Percentiles rank a stretch among this genome's conserved stretches.
These are phyloP conservation scores for Sporothrix inflata DNA, from an alignment of 2,329 filamentous ascomycete genomes.

Conservation along the genomic window DNA sequence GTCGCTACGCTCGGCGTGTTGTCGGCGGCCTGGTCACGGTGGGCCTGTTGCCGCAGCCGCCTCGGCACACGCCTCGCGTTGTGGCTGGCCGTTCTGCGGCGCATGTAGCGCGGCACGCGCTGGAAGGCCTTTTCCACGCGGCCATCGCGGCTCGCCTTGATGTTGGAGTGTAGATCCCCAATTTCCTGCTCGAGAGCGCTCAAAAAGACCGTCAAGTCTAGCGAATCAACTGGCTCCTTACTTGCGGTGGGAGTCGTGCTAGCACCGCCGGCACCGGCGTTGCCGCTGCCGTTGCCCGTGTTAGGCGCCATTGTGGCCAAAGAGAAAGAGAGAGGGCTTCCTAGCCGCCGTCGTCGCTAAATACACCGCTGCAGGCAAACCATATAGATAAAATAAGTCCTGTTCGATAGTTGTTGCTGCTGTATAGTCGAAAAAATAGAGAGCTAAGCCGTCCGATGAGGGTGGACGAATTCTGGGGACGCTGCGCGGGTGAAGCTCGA, in stretches of 20 bases:
- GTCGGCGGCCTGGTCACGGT: conserved; percentile 78
- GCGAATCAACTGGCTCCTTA: conserved; percentile 64
- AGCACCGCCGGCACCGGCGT: neutral
- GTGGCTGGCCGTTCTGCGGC: conserved; percentile 88
- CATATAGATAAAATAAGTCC: neutral
- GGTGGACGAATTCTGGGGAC: neutral
- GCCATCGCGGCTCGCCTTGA: conserved; percentile 65
- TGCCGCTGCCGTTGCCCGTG: neutral
- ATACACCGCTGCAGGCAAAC: neutral
- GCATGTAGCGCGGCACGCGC: conserved; percentile 80
- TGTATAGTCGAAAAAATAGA: neutral
- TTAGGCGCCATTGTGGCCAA: neutral
- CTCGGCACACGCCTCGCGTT: conserved; percentile 90
- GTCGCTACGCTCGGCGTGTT: conserved; percentile 80
- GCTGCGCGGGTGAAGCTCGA: neutral
- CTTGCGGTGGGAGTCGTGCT: neutral
- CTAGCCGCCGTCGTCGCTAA: neutral
- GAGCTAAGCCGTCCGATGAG: neutral
- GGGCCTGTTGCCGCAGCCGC: conserved; percentile 70
- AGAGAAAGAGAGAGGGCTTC: neutral
- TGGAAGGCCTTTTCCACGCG: conserved; percentile 73
- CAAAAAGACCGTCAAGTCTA: conserved; percentile 84
- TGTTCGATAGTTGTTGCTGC: neutral
- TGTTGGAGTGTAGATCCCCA: conserved; percentile 77
- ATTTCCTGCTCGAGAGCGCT: conserved; percentile 89